Percentiles rank a stretch among this genome's conserved stretches.
Evolutionary conservation across 768 basidiomycete genomes (phyloP).

Genomic region (Xerocomellus chrysenteron): DNA sequence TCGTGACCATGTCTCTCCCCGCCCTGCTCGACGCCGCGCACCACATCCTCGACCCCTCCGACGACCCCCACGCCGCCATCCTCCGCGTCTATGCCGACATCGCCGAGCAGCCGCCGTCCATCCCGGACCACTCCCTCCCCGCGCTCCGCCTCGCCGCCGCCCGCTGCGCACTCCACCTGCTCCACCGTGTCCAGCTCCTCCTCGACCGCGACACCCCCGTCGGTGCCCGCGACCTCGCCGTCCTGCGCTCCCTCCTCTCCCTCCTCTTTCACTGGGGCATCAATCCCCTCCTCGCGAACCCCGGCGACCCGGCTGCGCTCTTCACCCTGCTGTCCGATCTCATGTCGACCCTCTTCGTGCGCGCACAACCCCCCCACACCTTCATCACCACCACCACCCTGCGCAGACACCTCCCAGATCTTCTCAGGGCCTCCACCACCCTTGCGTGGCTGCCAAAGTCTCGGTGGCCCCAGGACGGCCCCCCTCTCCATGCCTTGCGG

Average conservation of each 20-base stretch:
- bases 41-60: conserved; percentile 9
- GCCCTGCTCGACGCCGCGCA: conserved; percentile 7
- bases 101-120: conserved; percentile 5
- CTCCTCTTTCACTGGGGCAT: conserved; percentile 74
- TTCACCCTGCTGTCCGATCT: conserved; percentile 44
- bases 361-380: conserved; percentile 53
- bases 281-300: conserved; percentile 44
- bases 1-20: conserved; percentile 21
- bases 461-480: conserved; percentile 36
- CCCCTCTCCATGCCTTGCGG: conserved; percentile 47
- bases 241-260: conserved; percentile 62
- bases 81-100: conserved; percentile 17
- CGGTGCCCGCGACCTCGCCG: conserved; percentile 64
- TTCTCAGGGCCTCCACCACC: conserved; percentile 58
- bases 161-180: conserved; percentile 48
- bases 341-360: conserved; percentile 49
- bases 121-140: conserved; percentile 30
- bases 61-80: conserved; percentile 4
- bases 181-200: conserved; percentile 48
- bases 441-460: conserved; percentile 75
- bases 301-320: conserved; percentile 36
- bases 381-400: conserved; percentile 59
- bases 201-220: conserved; percentile 38
- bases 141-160: conserved; percentile 54
- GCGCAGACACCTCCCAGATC: conserved; percentile 54